These are phyloP conservation scores for Annulohypoxylon bovei DNA, from an alignment of 495 filamentous ascomycete genomes.

Conservation along the genomic window DNA sequence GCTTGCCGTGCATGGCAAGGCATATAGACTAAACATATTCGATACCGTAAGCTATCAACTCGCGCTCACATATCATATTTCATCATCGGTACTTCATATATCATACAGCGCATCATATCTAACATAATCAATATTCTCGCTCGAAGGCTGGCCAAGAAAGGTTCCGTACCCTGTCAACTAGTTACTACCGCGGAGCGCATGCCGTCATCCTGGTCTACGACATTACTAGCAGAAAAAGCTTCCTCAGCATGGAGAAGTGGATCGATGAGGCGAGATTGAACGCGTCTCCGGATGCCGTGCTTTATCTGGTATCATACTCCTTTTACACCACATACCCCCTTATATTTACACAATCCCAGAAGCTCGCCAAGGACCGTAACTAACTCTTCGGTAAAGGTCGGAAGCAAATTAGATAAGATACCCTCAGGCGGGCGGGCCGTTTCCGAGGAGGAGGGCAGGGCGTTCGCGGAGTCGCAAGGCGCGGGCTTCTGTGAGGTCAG, in stretches of 20 bases:
- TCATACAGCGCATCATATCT: conserved; percentile 1
- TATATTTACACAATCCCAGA: no score
- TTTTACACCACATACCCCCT: conserved; percentile 1
- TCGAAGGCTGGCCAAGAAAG: conserved; percentile 63
- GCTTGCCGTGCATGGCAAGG: conserved; percentile 60
- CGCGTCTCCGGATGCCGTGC: conserved; percentile 60
- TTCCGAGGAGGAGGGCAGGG: conserved; percentile 59
- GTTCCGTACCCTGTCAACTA: conserved; percentile 68
- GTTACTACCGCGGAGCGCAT: conserved; percentile 69
- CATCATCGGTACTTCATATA: background rate
- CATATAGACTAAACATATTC: conserved; percentile 66
- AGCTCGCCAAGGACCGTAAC: conserved; percentile 19
- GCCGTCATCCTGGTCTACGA: conserved; percentile 70
- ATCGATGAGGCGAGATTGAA: conserved; percentile 66
- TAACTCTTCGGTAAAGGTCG: conserved; percentile 50
- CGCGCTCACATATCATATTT: background rate
- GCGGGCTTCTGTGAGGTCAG: conserved; percentile 65
- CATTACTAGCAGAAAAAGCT: conserved; percentile 64
- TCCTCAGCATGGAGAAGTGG: conserved; percentile 67
- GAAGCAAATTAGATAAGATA: conserved; percentile 64
- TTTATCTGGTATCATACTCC: conserved; percentile 57
- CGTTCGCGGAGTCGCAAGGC: conserved; percentile 60
- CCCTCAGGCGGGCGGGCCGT: conserved; percentile 56
- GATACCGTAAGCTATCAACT: conserved; percentile 59
- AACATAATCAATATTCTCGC: background rate